phyloP scores from a whole-genome alignment of 2,329 filamentous ascomycete species.

The Colletotrichum liriopes region DNA sequence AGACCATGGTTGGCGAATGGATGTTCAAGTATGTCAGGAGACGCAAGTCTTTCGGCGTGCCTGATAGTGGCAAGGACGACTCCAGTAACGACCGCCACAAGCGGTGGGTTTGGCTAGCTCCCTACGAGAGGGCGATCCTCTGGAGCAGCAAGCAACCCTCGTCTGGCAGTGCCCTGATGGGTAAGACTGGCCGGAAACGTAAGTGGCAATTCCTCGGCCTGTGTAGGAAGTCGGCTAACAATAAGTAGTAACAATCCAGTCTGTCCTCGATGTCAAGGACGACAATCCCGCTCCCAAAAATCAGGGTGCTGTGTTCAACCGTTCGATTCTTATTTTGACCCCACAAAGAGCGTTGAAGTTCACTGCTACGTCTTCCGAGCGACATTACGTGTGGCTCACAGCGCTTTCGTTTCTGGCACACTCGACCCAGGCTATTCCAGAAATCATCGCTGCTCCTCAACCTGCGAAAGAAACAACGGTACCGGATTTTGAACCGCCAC shows the following conservation, averaged over 20 bases:
- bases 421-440: conserved; percentile 85
- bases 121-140: conserved; percentile 95
- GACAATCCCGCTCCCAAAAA: conserved; percentile 88
- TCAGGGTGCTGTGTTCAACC: conserved; percentile 79
- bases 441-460: conserved; percentile 73
- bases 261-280: conserved; percentile 96
- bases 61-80: conserved; percentile 78
- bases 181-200: conserved; percentile 96
- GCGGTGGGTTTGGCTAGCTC: conserved; percentile 98
- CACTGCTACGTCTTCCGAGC: conserved; percentile 85
- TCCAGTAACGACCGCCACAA: conserved; percentile 88
- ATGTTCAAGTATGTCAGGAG: conserved; percentile 93
- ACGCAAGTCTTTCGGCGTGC: conserved; percentile 90
- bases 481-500: conserved; percentile 67
- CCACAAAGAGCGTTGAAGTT: conserved; percentile 96
- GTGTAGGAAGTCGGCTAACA: conserved; percentile 50
- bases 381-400: conserved; percentile 96
- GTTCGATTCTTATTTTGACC: conserved; percentile 95
- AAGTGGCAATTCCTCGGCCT: conserved; percentile 61
- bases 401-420: conserved; percentile 95
- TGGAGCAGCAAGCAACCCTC: conserved; percentile 99
- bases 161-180: conserved; percentile 88
- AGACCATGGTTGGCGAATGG: conserved; percentile 98
- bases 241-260: conserved; percentile 87
- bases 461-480: conserved; percentile 63